Percentiles rank a stretch among this genome's conserved stretches.
These are phyloP conservation scores for Aspergillus arachidicola DNA, from an alignment of 2,329 filamentous ascomycete genomes.

Conservation along the genomic window DNA sequence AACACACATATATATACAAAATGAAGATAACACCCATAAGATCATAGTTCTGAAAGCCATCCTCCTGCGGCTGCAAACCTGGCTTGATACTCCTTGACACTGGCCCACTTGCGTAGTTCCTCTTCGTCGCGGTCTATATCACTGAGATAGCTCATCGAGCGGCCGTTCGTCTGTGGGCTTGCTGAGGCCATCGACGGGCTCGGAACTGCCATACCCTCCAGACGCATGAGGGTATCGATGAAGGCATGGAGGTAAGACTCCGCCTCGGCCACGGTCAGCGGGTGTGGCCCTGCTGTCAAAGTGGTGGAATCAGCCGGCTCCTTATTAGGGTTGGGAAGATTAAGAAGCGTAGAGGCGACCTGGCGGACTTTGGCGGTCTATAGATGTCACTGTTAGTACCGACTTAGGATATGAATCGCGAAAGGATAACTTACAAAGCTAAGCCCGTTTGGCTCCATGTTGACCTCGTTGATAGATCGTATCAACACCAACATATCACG, in stretches of 20 bases:
- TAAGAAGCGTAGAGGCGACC: slow-evolving; percentile 77
- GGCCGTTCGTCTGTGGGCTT: slow-evolving; percentile 33
- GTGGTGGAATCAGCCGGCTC: slow-evolving; percentile 43
- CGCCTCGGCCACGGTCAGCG: slow-evolving; percentile 52
- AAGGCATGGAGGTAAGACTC: slow-evolving; percentile 74
- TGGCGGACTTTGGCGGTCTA: slow-evolving; percentile 82
- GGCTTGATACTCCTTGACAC: slow-evolving; percentile 75
- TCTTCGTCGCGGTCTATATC: slow-evolving; percentile 69
- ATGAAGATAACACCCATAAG: not conserved
- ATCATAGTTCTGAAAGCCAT: slow-evolving; percentile 32
- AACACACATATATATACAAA: not conserved
- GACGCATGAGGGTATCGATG: slow-evolving; percentile 71
- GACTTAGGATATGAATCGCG: not conserved
- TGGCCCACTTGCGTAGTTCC: slow-evolving; percentile 76
- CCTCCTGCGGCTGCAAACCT: slow-evolving; percentile 70
- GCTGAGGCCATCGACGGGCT: slow-evolving; percentile 29
- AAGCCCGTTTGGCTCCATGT: slow-evolving; percentile 74
- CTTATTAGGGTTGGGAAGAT: slow-evolving; percentile 50
- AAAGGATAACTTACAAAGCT: slow-evolving; percentile 59
- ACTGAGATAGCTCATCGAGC: slow-evolving; percentile 40
- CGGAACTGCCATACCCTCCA: slow-evolving; percentile 62
- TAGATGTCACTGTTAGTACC: slow-evolving; percentile 3
- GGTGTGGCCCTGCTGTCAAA: slow-evolving; percentile 28
- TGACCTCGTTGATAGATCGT: slow-evolving; percentile 76
- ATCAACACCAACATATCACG: slow-evolving; percentile 76